Conservation (phyloP, 768 basidiomycete genomes). For the Suillus fuscotomentosus region DNA sequence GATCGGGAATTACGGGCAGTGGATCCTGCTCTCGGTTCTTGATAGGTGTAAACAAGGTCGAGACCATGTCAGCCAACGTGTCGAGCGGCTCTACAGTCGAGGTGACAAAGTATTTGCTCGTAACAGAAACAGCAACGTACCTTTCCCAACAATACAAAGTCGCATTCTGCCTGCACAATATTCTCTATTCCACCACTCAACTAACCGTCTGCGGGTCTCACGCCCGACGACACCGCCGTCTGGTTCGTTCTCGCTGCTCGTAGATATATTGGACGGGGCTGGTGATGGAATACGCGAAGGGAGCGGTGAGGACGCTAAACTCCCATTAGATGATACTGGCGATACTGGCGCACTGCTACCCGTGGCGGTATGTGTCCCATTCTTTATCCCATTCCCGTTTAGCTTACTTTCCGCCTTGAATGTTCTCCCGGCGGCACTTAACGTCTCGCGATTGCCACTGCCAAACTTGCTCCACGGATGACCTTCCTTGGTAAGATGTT, state of each 20-base stretch:
- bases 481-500: slow-evolving; percentile 73
- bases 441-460: slow-evolving; percentile 76
- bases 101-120: slow-evolving; percentile 2
- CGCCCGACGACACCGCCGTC: slow-evolving; percentile 78
- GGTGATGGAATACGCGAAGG: slow-evolving; percentile 60
- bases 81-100: slow-evolving; percentile 65
- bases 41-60: slow-evolving; percentile 70
- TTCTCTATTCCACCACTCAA: slow-evolving; percentile 83
- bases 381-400: slow-evolving; percentile 23
- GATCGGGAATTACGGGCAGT: slow-evolving; percentile 64
- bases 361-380: slow-evolving; percentile 24
- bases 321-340: slow-evolving; percentile 12
- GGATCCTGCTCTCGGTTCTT: slow-evolving; percentile 58
- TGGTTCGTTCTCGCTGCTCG: slow-evolving; percentile 58
- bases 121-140: slow-evolving; percentile 32
- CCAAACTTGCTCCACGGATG: slow-evolving; percentile 94
- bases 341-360: background rate
- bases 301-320: slow-evolving; percentile 41
- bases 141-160: slow-evolving; percentile 76
- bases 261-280: slow-evolving; percentile 53
- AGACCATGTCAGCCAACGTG: slow-evolving; percentile 60
- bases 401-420: slow-evolving; percentile 51
- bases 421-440: slow-evolving; percentile 59
- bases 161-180: slow-evolving; percentile 85
- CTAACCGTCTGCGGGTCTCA: slow-evolving; percentile 72